Evolutionary conservation across 371 early-diverging fungal genomes (phyloP).

Genomic region (Encephalitozoon cuniculi): DNA sequence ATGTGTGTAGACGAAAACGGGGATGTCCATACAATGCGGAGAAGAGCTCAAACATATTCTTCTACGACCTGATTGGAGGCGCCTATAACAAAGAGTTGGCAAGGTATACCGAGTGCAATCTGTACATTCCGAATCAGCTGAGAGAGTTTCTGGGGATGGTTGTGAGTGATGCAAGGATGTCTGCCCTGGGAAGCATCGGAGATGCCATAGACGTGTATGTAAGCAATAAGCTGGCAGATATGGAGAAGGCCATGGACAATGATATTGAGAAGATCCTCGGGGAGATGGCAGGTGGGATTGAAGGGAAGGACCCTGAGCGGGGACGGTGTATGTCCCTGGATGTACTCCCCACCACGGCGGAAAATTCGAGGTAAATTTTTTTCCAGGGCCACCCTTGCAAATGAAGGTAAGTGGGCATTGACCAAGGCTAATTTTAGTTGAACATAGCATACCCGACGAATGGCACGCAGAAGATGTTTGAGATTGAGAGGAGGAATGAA

Average conservation of each 20-base stretch:
- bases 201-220: conserved; percentile 1
- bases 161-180: background rate
- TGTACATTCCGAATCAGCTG: background rate
- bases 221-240: background rate
- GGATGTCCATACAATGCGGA: background rate
- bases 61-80: conserved; percentile 20
- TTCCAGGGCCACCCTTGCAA: background rate
- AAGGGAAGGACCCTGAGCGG: background rate
- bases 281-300: background rate
- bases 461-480: conserved; percentile 91
- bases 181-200: background rate
- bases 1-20: background rate
- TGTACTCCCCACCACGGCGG: too few species aligned
- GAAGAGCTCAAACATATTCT: conserved; percentile 2
- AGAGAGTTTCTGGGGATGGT: background rate
- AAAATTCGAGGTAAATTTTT: background rate
- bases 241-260: background rate
- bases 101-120: background rate
- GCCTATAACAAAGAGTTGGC: background rate
- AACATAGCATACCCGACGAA: conserved; percentile 96
- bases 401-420: conserved; percentile 4
- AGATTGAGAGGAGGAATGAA: conserved; percentile 89
- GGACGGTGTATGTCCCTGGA: too few species aligned
- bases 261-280: background rate
- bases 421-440: conserved; percentile 64